A percentile compares a stretch with the other conserved stretches of the same genome.
phyloP scores from a whole-genome alignment of 192 early-diverging fungal genomes.

The Spizellomyces sp. region DNA sequence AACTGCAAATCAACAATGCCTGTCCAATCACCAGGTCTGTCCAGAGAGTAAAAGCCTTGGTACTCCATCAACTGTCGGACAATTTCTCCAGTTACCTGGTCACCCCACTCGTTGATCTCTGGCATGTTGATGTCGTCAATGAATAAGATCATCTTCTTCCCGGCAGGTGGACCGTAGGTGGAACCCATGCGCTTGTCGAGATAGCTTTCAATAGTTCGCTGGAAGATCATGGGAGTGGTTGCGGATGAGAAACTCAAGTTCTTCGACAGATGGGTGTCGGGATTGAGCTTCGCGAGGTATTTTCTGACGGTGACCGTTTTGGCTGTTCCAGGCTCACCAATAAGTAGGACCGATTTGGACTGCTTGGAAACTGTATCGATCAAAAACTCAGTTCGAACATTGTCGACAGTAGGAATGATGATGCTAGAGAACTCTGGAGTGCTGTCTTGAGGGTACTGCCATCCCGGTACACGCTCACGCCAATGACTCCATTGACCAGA shows the following conservation, averaged over 20 bases:
- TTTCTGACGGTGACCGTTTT: slow-evolving; percentile 65
- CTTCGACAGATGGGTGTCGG: slow-evolving; percentile 64
- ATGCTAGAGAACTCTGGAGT: slow-evolving; percentile 69
- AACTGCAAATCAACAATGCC: slow-evolving; percentile 64
- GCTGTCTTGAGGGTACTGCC: slow-evolving; percentile 57
- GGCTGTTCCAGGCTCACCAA: slow-evolving; percentile 67
- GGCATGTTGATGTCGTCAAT: slow-evolving; percentile 72
- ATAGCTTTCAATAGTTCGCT: slow-evolving; percentile 65
- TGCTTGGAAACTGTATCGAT: slow-evolving; percentile 63
- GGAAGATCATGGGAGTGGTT: slow-evolving; percentile 67
- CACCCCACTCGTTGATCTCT: slow-evolving; percentile 72
- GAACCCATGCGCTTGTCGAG: slow-evolving; percentile 69
- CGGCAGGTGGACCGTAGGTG: slow-evolving; percentile 66
- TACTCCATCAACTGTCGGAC: slow-evolving; percentile 66
- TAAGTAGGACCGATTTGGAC: slow-evolving; percentile 57
- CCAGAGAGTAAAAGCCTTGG: slow-evolving; percentile 67
- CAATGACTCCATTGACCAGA: slow-evolving; percentile 64
- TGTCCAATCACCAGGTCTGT: slow-evolving; percentile 69
- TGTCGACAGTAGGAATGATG: slow-evolving; percentile 68
- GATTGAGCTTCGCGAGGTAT: slow-evolving; percentile 60
- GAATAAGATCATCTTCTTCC: slow-evolving; percentile 68
- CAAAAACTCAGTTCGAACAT: slow-evolving; percentile 62
- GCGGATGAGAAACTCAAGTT: slow-evolving; percentile 64
- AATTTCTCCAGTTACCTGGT: slow-evolving; percentile 66
- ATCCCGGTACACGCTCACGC: slow-evolving; percentile 56